These are phyloP conservation scores for Eimeria falciformis DNA, from an alignment of 169 alveolate species.

Conservation along the genomic window DNA sequence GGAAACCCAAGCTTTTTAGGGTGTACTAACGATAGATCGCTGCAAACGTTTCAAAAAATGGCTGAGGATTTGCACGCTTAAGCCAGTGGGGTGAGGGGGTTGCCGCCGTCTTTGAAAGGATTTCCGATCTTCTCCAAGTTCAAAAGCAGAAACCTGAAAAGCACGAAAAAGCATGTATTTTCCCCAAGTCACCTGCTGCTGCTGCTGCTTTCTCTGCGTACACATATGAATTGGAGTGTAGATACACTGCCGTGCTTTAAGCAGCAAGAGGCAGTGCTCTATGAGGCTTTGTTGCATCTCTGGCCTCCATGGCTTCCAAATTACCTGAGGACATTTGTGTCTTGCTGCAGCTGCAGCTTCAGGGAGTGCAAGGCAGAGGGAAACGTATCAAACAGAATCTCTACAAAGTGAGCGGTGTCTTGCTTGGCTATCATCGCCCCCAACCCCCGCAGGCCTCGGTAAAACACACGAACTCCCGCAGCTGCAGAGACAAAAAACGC, in stretches of 20 bases:
- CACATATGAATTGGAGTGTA: not conserved
- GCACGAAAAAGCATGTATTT: constrained; percentile 86
- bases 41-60: not conserved
- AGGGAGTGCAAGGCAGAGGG: not conserved
- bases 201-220: not conserved
- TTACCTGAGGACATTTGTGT: constrained; percentile 6
- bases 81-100: not conserved
- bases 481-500: not conserved
- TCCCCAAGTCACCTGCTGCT: not conserved
- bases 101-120: not conserved
- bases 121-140: not conserved
- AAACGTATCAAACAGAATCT: not conserved
- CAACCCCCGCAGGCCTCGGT: constrained; percentile 37
- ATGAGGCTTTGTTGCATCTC: too few relatives aligned
- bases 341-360: constrained; percentile 12
- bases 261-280: too few relatives aligned
- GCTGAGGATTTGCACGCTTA: not conserved
- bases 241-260: too few relatives aligned
- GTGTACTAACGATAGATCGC: too few relatives aligned
- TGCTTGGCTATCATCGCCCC: not conserved
- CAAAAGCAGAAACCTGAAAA: constrained; percentile 90
- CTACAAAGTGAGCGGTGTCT: not conserved
- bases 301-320: too few relatives aligned
- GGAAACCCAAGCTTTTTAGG: too few relatives aligned
- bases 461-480: not conserved